These are phyloP conservation scores for Asterochloris sp. DNA, from an alignment of 139 green algal species.

Conservation along the genomic window DNA sequence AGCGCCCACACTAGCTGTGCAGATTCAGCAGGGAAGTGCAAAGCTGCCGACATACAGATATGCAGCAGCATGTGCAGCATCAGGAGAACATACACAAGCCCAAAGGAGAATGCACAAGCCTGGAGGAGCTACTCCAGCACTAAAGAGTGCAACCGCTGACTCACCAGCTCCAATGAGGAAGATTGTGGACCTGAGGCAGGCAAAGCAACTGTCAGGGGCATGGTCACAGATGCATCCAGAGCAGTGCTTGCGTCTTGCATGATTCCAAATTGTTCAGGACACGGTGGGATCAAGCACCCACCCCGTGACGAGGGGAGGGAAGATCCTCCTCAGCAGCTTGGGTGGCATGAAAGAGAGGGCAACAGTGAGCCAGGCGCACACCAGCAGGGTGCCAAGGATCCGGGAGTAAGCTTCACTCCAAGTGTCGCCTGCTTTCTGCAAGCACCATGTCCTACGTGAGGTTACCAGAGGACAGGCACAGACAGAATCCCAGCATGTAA, in stretches of 20 bases:
- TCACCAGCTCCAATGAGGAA: conserved; percentile 14
- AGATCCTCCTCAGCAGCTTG: conserved; percentile 44
- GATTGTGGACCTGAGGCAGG: neutral
- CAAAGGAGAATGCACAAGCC: too few relatives aligned
- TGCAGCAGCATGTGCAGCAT: too few relatives aligned
- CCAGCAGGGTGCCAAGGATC: conserved; percentile 56
- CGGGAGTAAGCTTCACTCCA: conserved; percentile 51
- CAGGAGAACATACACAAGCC: too few relatives aligned
- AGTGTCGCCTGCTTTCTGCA: conserved; percentile 6
- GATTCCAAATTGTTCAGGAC: neutral
- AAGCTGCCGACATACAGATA: too few relatives aligned
- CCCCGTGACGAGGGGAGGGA: conserved; percentile 63
- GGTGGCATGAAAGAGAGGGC: conserved; percentile 58
- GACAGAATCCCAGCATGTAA: neutral
- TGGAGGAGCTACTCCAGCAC: neutral
- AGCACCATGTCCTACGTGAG: neutral
- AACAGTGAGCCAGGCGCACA: conserved; percentile 48
- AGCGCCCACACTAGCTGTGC: too few relatives aligned
- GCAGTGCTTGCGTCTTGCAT: too few relatives aligned
- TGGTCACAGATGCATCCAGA: too few relatives aligned
- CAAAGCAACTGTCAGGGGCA: too few relatives aligned
- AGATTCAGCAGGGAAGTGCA: too few relatives aligned
- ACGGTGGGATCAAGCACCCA: conserved; percentile 57
- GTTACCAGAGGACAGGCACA: neutral
- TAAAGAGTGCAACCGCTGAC: neutral